phyloP scores from a whole-genome alignment of 495 filamentous ascomycete species.

The Neurospora africana region DNA sequence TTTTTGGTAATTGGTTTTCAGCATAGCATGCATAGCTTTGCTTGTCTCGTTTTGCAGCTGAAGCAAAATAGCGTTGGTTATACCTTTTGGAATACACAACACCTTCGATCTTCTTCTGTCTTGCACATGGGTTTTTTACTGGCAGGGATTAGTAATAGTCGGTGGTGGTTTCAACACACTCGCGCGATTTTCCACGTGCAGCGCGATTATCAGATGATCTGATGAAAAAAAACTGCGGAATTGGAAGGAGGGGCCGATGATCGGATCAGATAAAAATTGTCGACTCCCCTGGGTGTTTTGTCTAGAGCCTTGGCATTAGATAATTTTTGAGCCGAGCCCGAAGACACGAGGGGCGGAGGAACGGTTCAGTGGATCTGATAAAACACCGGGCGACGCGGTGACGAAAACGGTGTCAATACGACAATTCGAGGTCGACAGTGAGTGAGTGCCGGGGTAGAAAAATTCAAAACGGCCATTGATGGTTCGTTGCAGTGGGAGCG shows the following conservation, averaged over 20 bases:
- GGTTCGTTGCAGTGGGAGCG: neutral
- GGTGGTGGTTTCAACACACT: neutral
- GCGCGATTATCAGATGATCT: neutral
- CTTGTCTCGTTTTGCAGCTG: neutral
- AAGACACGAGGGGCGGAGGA: neutral
- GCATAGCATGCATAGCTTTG: neutral
- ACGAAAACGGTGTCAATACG: neutral
- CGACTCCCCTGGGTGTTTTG: neutral
- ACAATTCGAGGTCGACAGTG: neutral
- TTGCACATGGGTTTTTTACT: neutral
- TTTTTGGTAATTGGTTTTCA: neutral
- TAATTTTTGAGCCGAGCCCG: neutral
- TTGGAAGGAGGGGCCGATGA: neutral
- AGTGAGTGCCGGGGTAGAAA: neutral
- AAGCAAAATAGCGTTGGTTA: neutral
- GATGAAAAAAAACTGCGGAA: neutral
- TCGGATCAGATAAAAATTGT: neutral
- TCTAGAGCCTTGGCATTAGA: neutral
- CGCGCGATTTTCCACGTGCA: neutral
- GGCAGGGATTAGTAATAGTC: neutral
- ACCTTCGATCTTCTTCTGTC: neutral
- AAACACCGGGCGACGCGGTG: neutral
- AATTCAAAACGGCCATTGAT: neutral
- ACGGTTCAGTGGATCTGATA: neutral
- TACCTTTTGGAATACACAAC: neutral